Evolutionary conservation across 352 stramenopile species (phyloP).

Genomic region (Globisporangium barbulae): DNA sequence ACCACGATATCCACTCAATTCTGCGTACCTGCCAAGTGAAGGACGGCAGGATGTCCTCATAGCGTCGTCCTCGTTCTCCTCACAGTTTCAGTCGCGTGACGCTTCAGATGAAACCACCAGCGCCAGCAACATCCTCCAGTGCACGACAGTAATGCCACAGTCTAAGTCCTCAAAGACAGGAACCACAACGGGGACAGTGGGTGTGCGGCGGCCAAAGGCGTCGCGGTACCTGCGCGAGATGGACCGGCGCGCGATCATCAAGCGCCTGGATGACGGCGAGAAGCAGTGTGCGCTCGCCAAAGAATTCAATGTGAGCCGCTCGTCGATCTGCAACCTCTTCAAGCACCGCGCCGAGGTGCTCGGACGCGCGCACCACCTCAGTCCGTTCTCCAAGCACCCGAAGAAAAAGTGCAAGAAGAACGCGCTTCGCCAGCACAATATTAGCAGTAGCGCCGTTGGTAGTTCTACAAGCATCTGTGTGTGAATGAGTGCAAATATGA

Average conservation of each 20-base stretch:
- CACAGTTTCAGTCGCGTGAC: neutral
- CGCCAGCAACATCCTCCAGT: neutral
- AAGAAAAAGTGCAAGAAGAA: slow-evolving; percentile 32
- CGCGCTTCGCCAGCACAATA: neutral
- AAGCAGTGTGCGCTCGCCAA: slow-evolving; percentile 62
- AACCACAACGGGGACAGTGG: neutral
- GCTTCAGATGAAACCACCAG: neutral
- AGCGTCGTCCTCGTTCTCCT: neutral
- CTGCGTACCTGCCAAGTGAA: neutral
- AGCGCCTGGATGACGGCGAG: slow-evolving; percentile 54
- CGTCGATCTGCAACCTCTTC: slow-evolving; percentile 68
- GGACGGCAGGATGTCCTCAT: neutral
- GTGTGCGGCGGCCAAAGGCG: slow-evolving; percentile 24
- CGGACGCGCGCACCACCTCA: slow-evolving; percentile 37
- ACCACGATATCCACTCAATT: neutral
- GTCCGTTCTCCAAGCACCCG: slow-evolving; percentile 54
- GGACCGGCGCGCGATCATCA: slow-evolving; percentile 55
- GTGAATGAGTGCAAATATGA: neutral
- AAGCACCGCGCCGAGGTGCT: slow-evolving; percentile 58
- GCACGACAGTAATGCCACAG: neutral
- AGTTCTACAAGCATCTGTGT: neutral
- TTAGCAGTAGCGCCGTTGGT: neutral
- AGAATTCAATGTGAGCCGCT: slow-evolving; percentile 66
- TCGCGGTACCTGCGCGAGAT: slow-evolving; percentile 69
- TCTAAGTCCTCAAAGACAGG: neutral